Evolutionary conservation across 805 yeast species (phyloP).

Genomic region (Saturnispora bothae): DNA sequence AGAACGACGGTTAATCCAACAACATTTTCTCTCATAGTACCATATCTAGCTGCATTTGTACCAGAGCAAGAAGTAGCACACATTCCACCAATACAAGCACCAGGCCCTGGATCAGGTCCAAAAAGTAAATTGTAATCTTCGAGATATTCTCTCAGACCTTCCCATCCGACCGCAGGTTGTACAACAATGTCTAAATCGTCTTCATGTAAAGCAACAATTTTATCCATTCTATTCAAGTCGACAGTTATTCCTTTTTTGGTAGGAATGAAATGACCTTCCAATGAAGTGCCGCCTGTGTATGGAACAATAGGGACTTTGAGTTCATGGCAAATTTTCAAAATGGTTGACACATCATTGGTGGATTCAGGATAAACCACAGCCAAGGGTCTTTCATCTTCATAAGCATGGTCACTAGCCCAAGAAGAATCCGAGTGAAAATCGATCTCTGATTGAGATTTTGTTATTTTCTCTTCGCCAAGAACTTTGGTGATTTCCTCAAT

Average conservation of each 20-base stretch:
- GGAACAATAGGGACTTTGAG: conserved; percentile 63
- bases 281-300: conserved; percentile 65
- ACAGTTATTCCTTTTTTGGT: conserved; percentile 54
- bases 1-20: conserved; percentile 61
- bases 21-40: conserved; percentile 71
- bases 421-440: conserved; percentile 26
- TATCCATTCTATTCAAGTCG: conserved; percentile 54
- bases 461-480: conserved; percentile 44
- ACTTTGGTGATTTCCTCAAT: conserved; percentile 36
- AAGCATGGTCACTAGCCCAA: conserved; percentile 28
- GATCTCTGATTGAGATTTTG: conserved; percentile 26
- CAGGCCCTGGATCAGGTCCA: conserved; percentile 76
- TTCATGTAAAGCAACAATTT: conserved; percentile 44
- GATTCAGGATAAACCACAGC: conserved; percentile 51
- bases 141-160: conserved; percentile 46
- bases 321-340: conserved; percentile 52
- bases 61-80: conserved; percentile 73
- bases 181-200: conserved; percentile 63
- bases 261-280: conserved; percentile 71
- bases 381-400: conserved; percentile 24
- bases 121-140: conserved; percentile 43
- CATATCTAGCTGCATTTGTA: conserved; percentile 68
- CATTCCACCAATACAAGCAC: conserved; percentile 74
- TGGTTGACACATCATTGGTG: conserved; percentile 56
- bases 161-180: conserved; percentile 78